Percentiles rank a stretch among this genome's conserved stretches.
These are phyloP conservation scores for Berkeleyomyces rouxiae DNA, from an alignment of 2,329 filamentous ascomycete genomes.

Conservation along the genomic window DNA sequence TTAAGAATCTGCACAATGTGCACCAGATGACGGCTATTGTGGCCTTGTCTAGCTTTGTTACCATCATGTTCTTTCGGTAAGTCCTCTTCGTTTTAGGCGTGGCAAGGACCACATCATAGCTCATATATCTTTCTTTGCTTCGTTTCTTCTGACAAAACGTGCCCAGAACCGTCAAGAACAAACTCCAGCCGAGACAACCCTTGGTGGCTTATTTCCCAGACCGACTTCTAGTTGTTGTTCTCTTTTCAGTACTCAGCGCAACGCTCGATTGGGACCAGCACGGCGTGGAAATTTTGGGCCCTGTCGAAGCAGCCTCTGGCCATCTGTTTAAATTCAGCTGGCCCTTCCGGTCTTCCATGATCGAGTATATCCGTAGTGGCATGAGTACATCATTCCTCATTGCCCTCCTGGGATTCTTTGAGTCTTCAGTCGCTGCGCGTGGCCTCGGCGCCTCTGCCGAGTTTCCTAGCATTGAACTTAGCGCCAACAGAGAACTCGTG, in stretches of 20 bases:
- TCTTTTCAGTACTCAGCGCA: constrained; percentile 69
- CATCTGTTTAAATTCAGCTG: constrained; percentile 65
- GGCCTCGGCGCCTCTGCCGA: constrained; percentile 55
- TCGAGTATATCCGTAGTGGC: constrained; percentile 68
- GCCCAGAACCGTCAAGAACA: constrained; percentile 52
- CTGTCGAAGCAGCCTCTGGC: constrained; percentile 59
- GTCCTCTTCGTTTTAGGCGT: constrained; percentile 16
- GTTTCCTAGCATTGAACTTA: constrained; percentile 66
- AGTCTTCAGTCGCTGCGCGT: constrained; percentile 91
- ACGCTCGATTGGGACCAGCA: constrained; percentile 58
- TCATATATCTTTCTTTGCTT: background rate
- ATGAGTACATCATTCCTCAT: constrained; percentile 89
- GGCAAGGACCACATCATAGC: background rate
- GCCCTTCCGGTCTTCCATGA: constrained; percentile 60
- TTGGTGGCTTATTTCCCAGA: constrained; percentile 80
- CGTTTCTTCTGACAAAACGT: background rate
- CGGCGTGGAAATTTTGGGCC: constrained; percentile 70
- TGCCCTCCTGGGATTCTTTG: constrained; percentile 91
- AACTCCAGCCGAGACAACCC: constrained; percentile 62
- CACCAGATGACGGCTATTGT: constrained; percentile 65
- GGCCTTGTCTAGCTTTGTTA: constrained; percentile 59
- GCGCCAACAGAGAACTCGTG: constrained; percentile 83
- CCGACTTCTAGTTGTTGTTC: constrained; percentile 72
- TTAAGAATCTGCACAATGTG: constrained; percentile 44
- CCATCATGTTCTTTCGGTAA: constrained; percentile 83